phyloP scores from a whole-genome alignment of 1,284 basidiomycete genomes.

The Agroathelia rolfsii region DNA sequence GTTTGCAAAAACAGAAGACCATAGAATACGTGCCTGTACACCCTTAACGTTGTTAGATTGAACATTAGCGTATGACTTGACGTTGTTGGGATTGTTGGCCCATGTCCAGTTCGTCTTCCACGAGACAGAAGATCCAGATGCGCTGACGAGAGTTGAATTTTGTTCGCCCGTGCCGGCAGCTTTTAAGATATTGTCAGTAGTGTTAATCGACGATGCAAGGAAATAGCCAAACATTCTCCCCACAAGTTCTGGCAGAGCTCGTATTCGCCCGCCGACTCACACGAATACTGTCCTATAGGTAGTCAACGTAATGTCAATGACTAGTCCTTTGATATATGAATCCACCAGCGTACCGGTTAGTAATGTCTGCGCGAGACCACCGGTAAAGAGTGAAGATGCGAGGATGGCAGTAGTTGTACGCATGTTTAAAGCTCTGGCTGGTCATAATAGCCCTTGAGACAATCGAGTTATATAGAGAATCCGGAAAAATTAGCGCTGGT shows the following conservation, averaged over 20 bases:
- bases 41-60: conserved; percentile 35
- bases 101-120: conserved; percentile 51
- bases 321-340: no score
- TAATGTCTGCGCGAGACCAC: no score
- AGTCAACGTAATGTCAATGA: no score
- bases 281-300: conserved; percentile 34
- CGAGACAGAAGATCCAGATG: conserved; percentile 31
- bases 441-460: no score
- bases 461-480: no score
- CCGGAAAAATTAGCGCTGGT: no score
- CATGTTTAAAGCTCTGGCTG: no score
- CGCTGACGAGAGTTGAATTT: conserved; percentile 34
- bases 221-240: conserved; percentile 27
- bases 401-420: no score
- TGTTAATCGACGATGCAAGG: neutral
- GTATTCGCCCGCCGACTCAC: conserved; percentile 35
- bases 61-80: conserved; percentile 47
- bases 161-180: conserved; percentile 39
- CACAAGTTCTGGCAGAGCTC: conserved; percentile 49
- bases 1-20: neutral
- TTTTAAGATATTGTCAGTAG: conserved; percentile 10
- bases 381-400: no score
- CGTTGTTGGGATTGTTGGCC: conserved; percentile 40
- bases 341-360: no score
- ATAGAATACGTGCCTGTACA: conserved; percentile 26